Percentiles rank a stretch among this genome's conserved stretches.
phyloP scores from a whole-genome alignment of 1,284 basidiomycete genomes.

The Lignosus rhinocerotis region DNA sequence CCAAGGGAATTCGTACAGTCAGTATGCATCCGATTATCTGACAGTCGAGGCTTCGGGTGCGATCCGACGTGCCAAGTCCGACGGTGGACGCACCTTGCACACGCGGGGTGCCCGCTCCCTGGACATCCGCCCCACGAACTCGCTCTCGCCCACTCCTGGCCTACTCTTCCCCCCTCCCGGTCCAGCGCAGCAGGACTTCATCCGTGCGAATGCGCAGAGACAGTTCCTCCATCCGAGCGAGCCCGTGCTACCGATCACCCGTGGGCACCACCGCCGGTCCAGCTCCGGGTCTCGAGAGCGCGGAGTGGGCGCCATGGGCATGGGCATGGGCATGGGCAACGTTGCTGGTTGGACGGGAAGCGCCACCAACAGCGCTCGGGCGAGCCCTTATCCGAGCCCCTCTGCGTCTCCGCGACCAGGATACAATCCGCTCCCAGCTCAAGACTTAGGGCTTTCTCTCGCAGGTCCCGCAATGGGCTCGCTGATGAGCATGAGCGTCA shows the following conservation, averaged over 20 bases:
- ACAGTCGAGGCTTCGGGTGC: conserved; percentile 41
- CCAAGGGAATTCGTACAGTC: conserved; percentile 30
- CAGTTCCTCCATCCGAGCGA: conserved; percentile 48
- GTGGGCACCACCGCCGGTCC: conserved; percentile 54
- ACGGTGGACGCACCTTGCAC: conserved; percentile 37
- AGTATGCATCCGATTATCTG: conserved; percentile 41
- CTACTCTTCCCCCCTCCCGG: conserved; percentile 39
- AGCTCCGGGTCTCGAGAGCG: conserved; percentile 57
- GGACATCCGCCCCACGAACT: conserved; percentile 26
- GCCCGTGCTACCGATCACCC: conserved; percentile 40
- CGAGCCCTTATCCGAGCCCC: conserved; percentile 60
- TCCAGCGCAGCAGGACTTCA: conserved; percentile 45
- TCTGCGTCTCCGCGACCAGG: conserved; percentile 45
- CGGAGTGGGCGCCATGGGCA: conserved; percentile 18
- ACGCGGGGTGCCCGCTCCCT: conserved; percentile 29
- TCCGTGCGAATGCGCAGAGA: conserved; percentile 27
- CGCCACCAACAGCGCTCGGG: conserved; percentile 32
- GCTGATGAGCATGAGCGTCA: conserved; percentile 13
- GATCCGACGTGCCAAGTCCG: conserved; percentile 47
- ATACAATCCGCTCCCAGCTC: conserved; percentile 32
- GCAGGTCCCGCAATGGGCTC: conserved; percentile 17
- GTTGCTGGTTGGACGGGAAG: conserved; percentile 33
- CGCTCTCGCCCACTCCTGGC: conserved; percentile 17
- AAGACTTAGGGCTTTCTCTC: conserved; percentile 25
- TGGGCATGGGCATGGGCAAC: conserved; percentile 19